phyloP scores from a whole-genome alignment of 805 yeast species.

The Maudiozyma pseudohumilis region DNA sequence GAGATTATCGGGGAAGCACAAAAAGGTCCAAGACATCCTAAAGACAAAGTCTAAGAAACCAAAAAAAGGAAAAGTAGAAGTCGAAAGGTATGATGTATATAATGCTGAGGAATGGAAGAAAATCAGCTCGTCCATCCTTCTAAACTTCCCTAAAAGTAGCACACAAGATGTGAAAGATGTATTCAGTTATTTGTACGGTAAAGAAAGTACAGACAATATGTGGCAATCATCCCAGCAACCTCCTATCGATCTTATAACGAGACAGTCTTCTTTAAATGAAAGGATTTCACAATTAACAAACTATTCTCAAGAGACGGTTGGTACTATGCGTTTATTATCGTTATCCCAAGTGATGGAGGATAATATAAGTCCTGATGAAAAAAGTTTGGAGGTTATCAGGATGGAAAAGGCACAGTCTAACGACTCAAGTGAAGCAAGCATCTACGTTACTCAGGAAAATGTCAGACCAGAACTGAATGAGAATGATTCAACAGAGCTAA shows the following conservation, averaged over 20 bases:
- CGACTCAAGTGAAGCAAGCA: not conserved
- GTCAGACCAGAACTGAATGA: too few relatives aligned
- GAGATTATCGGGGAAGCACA: slow-evolving; percentile 26
- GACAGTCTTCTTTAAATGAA: too few relatives aligned
- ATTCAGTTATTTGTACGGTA: slow-evolving; percentile 21
- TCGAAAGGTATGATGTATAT: slow-evolving; percentile 16
- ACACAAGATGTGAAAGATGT: slow-evolving; percentile 16
- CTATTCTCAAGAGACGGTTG: not conserved
- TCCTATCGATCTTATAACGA: slow-evolving; percentile 3
- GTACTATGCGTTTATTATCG: slow-evolving; percentile 11
- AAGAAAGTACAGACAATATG: slow-evolving; percentile 7
- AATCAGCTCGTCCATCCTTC: slow-evolving; percentile 11
- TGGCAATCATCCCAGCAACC: slow-evolving; percentile 21
- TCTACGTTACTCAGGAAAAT: not conserved
- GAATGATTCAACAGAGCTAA: too few relatives aligned
- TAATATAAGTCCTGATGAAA: not conserved
- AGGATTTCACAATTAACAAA: too few relatives aligned
- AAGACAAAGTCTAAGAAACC: slow-evolving; percentile 2
- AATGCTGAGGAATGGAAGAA: slow-evolving; percentile 24
- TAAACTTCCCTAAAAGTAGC: slow-evolving; percentile 17
- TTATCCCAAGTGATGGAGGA: slow-evolving; percentile 25
- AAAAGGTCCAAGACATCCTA: slow-evolving; percentile 21
- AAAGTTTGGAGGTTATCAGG: not conserved
- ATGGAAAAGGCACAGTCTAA: not conserved
- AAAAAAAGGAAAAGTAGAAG: not conserved